Evolutionary conservation across 2,329 filamentous ascomycete species (phyloP).

Genomic region (Ambrosiella beaveri): DNA sequence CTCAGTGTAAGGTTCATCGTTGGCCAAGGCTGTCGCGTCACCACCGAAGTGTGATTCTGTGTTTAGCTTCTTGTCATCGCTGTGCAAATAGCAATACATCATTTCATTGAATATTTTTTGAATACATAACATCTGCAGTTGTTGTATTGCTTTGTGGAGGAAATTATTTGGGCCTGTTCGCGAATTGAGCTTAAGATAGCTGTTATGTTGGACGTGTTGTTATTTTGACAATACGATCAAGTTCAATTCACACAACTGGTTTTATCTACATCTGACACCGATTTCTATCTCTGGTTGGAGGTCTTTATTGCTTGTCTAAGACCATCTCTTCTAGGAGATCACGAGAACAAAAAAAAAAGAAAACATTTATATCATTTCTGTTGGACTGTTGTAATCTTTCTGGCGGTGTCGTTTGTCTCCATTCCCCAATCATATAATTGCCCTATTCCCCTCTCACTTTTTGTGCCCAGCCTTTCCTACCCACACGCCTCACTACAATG

Average conservation of each 20-base stretch:
- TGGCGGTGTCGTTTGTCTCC: constrained; percentile 6
- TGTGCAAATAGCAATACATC: constrained; percentile 7
- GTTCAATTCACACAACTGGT: constrained; percentile 8
- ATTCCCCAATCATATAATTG: constrained; percentile 1
- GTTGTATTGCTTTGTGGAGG: constrained; percentile 10
- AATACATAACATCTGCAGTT: constrained; percentile 6
- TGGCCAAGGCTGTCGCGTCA: constrained; percentile 1
- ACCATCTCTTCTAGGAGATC: not conserved
- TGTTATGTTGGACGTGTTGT: not conserved
- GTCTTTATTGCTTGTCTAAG: not conserved
- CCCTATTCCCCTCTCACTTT: not conserved
- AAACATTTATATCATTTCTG: constrained; percentile 7
- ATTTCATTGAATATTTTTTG: constrained; percentile 6
- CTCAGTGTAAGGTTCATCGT: constrained; percentile 11
- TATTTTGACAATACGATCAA: not conserved
- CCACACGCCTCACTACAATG: constrained; percentile 37
- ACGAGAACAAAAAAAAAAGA: constrained; percentile 9
- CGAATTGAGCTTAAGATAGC: constrained; percentile 11
- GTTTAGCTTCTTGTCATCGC: constrained; percentile 7
- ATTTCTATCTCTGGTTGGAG: not conserved
- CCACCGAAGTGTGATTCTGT: not conserved
- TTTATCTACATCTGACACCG: not conserved
- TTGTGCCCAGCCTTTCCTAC: not conserved
- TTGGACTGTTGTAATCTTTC: constrained; percentile 3
- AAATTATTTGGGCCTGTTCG: constrained; percentile 6